A percentile compares a stretch with the other conserved stretches of the same genome.
Evolutionary conservation across 1,284 basidiomycete species (phyloP).

Genomic region (Tausonia pullulans): DNA sequence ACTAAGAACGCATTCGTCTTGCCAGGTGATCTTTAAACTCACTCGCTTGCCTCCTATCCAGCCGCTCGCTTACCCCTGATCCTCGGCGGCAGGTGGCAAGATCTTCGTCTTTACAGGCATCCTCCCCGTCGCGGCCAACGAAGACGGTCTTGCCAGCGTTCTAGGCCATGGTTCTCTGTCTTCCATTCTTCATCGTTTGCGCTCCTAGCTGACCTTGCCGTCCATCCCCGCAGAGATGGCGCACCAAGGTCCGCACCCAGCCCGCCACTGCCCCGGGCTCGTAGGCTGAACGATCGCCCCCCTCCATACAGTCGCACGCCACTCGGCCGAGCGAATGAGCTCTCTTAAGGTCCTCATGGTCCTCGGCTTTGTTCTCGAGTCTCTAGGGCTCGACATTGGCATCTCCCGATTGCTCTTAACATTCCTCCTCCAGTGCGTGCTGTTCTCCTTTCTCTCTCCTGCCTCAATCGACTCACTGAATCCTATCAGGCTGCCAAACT

Average conservation of each 20-base stretch:
- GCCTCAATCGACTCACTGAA: background rate
- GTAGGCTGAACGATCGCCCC: too few species aligned
- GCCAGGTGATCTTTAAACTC: slow-evolving; percentile 43
- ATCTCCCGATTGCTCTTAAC: slow-evolving; percentile 39
- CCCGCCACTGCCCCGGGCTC: background rate
- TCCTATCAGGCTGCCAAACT: slow-evolving; percentile 56
- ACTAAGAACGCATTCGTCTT: slow-evolving; percentile 70
- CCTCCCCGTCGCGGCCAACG: slow-evolving; percentile 62
- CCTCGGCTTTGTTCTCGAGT: slow-evolving; percentile 43
- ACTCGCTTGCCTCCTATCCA: background rate
- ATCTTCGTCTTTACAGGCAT: slow-evolving; percentile 88
- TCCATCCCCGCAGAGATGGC: slow-evolving; percentile 54
- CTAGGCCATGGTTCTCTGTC: slow-evolving; percentile 58
- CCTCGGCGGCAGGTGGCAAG: background rate
- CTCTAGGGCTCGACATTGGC: slow-evolving; percentile 50
- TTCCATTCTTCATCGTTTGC: slow-evolving; percentile 53
- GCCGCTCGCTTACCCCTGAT: background rate
- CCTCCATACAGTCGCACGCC: slow-evolving; percentile 52
- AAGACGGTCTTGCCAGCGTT: slow-evolving; percentile 74
- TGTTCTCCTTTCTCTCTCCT: background rate
- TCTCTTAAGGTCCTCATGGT: slow-evolving; percentile 46
- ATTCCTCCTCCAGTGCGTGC: slow-evolving; percentile 44
- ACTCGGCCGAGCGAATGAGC: slow-evolving; percentile 58
- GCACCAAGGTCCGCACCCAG: slow-evolving; percentile 51
- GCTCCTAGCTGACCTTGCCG: slow-evolving; percentile 49